Base-by-base conservation (phyloP, 202 grass and related monocot genomes). In the Hordeum pubiflorum region DNA sequence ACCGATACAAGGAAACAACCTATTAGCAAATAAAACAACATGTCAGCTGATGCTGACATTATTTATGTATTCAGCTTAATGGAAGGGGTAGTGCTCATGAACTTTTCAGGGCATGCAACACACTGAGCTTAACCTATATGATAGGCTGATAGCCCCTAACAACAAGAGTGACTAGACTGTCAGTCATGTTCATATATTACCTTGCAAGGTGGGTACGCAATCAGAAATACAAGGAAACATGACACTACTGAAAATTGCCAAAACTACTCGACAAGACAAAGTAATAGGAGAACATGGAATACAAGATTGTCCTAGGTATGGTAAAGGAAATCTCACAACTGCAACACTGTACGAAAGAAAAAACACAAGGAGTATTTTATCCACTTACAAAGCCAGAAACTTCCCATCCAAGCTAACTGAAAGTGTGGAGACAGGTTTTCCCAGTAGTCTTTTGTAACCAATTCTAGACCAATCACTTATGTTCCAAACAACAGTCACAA, bases 391-490 rank as follows among this genome's bases (percentile, higher is more conserved):
- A 61, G 86, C 96, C 66, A 99, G 41, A 85, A 96, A 99, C 17
- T 96, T 99, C 14, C 96, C 96, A 5, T 99, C 96, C 90, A 99
- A 79, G 84, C 96, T 96, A 79, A 93, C 87, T 50, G 96, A 99
- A 83, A 99, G 90, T 70, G 91, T 90, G 50, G 92, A 93, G 78
- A 82, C 81, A 83, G 96, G 87, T 75, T 99, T 99, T 69, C 70
- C 86, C 29, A 91, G 34, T 76, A 96, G 89, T 86, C 85, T 89
- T 88, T 96, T 99, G 87, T 93, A 89, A 39, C 96, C 90, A 87
- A 99, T 83, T 88, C 92, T 91, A 67, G 86, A 75, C 96, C 92
- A 99, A 39, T 94, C 91, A 77, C 84, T 91, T 82, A 99, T 99
- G 84, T 90, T 82, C 96, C 96, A 99, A 17, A 99, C 96, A 56